A percentile compares a stretch with the other conserved stretches of the same genome.
phyloP scores from a whole-genome alignment of 2,329 filamentous ascomycete genomes.

The Sporothrix globosa region DNA sequence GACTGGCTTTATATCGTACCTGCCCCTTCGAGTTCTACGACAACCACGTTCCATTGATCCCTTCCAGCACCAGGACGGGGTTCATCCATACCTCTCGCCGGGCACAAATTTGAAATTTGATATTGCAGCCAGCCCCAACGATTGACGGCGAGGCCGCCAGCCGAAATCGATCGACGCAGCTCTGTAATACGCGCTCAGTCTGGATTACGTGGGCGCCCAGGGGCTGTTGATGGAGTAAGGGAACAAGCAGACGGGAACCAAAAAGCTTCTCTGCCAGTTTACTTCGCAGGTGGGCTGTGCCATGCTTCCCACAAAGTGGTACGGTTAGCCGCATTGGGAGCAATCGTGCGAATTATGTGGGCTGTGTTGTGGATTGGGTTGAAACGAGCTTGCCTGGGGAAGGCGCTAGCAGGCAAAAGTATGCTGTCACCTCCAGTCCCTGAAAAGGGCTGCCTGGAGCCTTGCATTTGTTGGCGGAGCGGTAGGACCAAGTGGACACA shows the following conservation, averaged over 20 bases:
- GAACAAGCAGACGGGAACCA: neutral
- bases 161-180: constrained; percentile 9
- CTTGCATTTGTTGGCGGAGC: constrained; percentile 2
- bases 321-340: neutral
- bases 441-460: neutral
- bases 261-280: neutral
- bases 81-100: neutral
- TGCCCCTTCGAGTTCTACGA: neutral
- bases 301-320: neutral
- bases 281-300: constrained; percentile 7
- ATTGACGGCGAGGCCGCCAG: constrained; percentile 5
- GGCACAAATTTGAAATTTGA: neutral
- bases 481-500: neutral
- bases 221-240: neutral
- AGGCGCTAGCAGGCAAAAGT: too few species aligned
- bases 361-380: neutral
- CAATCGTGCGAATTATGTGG: neutral
- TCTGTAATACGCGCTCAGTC: neutral
- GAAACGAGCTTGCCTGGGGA: too few species aligned
- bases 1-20: neutral
- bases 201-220: neutral
- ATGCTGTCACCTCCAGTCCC: too few species aligned
- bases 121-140: neutral
- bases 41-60: neutral
- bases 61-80: neutral